Evolutionary conservation across 176 grass and related monocot genomes (phyloP).

Genomic region (Oropetium thomaeum): DNA sequence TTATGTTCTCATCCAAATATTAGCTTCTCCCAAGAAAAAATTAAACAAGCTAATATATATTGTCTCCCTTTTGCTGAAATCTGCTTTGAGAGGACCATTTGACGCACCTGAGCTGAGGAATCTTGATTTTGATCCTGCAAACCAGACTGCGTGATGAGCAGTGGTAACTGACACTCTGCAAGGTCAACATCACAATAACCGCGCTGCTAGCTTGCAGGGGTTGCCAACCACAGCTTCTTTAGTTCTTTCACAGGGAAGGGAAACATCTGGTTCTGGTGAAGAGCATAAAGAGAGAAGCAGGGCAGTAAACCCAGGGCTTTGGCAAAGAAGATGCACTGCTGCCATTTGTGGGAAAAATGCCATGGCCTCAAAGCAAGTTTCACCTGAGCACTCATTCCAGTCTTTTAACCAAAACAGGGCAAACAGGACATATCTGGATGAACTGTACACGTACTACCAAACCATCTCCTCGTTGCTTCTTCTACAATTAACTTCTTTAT

Average conservation of each 20-base stretch:
- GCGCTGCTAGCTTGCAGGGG: conserved; percentile 27
- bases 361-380: conserved; percentile 77
- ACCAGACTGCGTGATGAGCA: conserved; percentile 19
- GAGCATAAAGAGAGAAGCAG: conserved; percentile 44
- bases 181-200: no score
- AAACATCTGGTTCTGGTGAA: conserved; percentile 11
- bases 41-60: background rate
- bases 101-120: background rate
- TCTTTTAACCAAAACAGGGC: conserved; percentile 52
- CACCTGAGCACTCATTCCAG: conserved; percentile 63
- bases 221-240: background rate
- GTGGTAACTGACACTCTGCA: no score
- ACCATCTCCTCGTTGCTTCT: conserved; percentile 62
- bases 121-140: conserved; percentile 23
- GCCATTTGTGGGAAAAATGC: conserved; percentile 52
- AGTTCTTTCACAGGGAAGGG: conserved; percentile 12
- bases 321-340: conserved; percentile 48
- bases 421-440: conserved; percentile 53
- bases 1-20: background rate
- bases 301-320: conserved; percentile 38
- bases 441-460: conserved; percentile 43
- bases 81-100: no score
- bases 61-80: background rate
- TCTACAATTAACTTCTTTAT: conserved; percentile 93
- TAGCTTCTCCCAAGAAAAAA: background rate